Base-by-base conservation (phyloP, 495 filamentous ascomycete genomes). In the Xylaria castorea region DNA sequence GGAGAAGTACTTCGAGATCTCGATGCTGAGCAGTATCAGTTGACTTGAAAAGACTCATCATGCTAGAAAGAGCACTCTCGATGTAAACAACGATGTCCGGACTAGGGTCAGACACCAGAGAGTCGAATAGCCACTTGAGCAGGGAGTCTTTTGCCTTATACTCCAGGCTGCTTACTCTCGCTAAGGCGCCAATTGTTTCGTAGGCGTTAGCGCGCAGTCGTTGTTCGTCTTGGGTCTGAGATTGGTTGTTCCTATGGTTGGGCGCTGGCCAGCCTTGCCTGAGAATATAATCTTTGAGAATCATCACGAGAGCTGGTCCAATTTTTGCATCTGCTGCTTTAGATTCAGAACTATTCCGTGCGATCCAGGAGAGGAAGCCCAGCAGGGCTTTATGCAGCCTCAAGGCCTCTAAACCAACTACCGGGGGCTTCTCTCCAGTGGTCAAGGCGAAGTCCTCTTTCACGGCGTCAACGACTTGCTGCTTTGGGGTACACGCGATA, bases 311-410 rank as follows among this genome's bases (percentile, higher is more conserved):
- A 46, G 87, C 87, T 2, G 90, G 86, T 1, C 92, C 92, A 70
- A 97, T 90, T 25, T 81, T 70, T 60, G 80, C 78, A 66, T 87
- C 85, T 12, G 92, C 81, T 57, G 89, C 86, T 20, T 83, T 84
- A 11, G 82, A 80, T 14, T 89, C 42, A 20, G 88, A 30, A 89
- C 92, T 76, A 93, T 92, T 57, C 92, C 78, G 88, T 8, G 94
- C 93, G 27, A 95, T 89, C 91, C 95, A 97, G 57, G 93, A 94
- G 38, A 94, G 91, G 76, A 94, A 97, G 55, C 90, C 90, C 77
- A 98, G 95, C n/a, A 97, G 88, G 34, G 95, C 93, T 60, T 91
- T 90, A 70, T 93, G 88, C 18, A 98, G 83, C 76, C 93, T 93
- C 12, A 88, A 86, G 7, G 87, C 88, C 78, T 94, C 92, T n/a